Evolutionary conservation across 2,329 filamentous ascomycete species (phyloP).

Genomic region (Lachnellula hyalina): DNA sequence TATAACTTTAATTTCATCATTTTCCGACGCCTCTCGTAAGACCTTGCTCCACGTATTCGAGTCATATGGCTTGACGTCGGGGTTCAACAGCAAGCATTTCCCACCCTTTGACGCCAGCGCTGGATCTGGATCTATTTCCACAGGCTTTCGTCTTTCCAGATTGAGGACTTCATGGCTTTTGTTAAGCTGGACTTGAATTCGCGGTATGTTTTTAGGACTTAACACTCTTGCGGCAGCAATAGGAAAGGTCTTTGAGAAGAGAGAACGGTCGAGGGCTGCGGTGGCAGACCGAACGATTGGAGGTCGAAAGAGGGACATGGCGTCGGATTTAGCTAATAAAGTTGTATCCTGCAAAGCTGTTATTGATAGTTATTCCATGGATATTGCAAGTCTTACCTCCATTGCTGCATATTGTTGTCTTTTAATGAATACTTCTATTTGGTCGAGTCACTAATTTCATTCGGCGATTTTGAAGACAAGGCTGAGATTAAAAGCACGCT

Average conservation of each 20-base stretch:
- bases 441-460: conserved; percentile 3
- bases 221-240: conserved; percentile 73
- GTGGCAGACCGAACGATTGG: conserved; percentile 71
- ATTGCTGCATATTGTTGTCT: conserved; percentile 22
- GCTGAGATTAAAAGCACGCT: conserved; percentile 7
- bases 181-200: conserved; percentile 61
- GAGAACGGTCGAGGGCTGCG: conserved; percentile 72
- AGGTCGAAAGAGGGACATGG: conserved; percentile 64
- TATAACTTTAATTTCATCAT: conserved; percentile 63
- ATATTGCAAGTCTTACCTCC: conserved; percentile 14
- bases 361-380: not conserved
- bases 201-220: conserved; percentile 69
- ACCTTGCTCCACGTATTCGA: conserved; percentile 70
- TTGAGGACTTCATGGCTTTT: conserved; percentile 61
- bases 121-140: conserved; percentile 58
- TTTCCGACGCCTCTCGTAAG: conserved; percentile 62
- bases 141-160: conserved; percentile 56
- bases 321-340: conserved; percentile 22
- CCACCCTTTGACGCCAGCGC: conserved; percentile 47
- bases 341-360: conserved; percentile 13
- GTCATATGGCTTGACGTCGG: conserved; percentile 51
- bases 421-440: conserved; percentile 3
- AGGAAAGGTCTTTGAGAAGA: conserved; percentile 73
- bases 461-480: conserved; percentile 6
- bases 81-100: conserved; percentile 57